phyloP scores from a whole-genome alignment of 805 yeast genomes.

The Starmerella cellae region DNA sequence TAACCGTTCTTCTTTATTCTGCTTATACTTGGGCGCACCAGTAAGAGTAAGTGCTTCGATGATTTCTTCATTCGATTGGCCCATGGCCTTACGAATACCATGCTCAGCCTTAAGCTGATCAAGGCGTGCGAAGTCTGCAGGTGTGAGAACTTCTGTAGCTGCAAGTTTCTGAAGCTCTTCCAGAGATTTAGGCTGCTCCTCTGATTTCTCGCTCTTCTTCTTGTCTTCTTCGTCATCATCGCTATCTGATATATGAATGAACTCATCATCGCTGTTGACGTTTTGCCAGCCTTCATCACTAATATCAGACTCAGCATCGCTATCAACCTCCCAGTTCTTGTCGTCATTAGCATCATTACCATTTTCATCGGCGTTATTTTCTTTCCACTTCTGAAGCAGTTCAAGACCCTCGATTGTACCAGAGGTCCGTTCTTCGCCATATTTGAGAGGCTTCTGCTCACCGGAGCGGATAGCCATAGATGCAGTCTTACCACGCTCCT shows the following conservation, averaged over 20 bases:
- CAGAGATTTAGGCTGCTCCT: slow-evolving; percentile 24
- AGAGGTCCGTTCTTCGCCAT: slow-evolving; percentile 47
- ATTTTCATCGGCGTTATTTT: slow-evolving; percentile 42
- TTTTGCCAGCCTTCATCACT: slow-evolving; percentile 61
- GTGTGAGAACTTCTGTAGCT: slow-evolving; percentile 73
- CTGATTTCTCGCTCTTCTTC: slow-evolving; percentile 28
- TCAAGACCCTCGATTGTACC: slow-evolving; percentile 87
- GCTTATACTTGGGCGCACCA: slow-evolving; percentile 71
- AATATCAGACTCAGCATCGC: slow-evolving; percentile 25
- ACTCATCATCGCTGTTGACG: slow-evolving; percentile 34
- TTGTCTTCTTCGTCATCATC: slow-evolving; percentile 24
- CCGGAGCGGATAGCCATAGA: slow-evolving; percentile 63
- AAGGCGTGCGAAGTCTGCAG: slow-evolving; percentile 93
- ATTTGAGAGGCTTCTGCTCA: slow-evolving; percentile 32
- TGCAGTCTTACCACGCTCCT: slow-evolving; percentile 89
- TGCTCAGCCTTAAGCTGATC: slow-evolving; percentile 78
- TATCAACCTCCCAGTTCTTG: slow-evolving; percentile 46
- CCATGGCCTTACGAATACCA: slow-evolving; percentile 65
- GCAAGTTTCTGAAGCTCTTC: slow-evolving; percentile 46
- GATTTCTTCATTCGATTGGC: slow-evolving; percentile 53
- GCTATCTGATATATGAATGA: slow-evolving; percentile 30
- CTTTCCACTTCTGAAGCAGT: slow-evolving; percentile 77
- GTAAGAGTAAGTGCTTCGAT: slow-evolving; percentile 68
- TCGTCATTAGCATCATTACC: slow-evolving; percentile 33
- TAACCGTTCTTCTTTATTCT: slow-evolving; percentile 77